These are phyloP conservation scores for Stachybotrys echinatus DNA, from an alignment of 2,329 filamentous ascomycete genomes.

Conservation along the genomic window DNA sequence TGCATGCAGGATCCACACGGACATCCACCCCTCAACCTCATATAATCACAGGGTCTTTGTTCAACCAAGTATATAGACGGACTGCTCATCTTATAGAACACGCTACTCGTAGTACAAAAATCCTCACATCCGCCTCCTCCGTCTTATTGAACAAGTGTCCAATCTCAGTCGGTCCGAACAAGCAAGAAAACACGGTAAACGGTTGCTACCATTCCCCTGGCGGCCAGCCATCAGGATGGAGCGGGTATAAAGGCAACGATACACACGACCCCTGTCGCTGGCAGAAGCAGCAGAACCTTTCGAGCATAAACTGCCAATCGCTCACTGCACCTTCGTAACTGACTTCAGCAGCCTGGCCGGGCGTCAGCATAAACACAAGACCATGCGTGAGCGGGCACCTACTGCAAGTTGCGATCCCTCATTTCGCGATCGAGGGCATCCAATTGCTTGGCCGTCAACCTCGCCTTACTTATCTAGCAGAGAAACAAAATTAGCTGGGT, in stretches of 20 bases:
- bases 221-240: neutral
- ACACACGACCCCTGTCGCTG: neutral
- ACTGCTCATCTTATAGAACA: neutral
- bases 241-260: neutral
- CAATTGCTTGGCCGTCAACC: conserved; percentile 41
- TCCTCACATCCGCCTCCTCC: neutral
- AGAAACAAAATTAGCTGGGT: neutral
- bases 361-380: neutral
- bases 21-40: too few species aligned
- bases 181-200: neutral
- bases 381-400: conserved; percentile 10
- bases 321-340: conserved; percentile 17
- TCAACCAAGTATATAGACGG: neutral
- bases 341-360: conserved; percentile 16
- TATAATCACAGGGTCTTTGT: too few species aligned
- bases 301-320: neutral
- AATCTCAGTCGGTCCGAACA: neutral
- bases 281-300: neutral
- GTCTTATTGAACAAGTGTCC: neutral
- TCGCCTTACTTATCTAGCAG: conserved; percentile 38
- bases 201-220: neutral
- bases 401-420: conserved; percentile 48
- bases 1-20: too few species aligned
- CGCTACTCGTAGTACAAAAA: neutral
- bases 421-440: conserved; percentile 51